Conservation (phyloP, 2,329 filamentous ascomycete genomes). For the Phyllosticta ampelicida region DNA sequence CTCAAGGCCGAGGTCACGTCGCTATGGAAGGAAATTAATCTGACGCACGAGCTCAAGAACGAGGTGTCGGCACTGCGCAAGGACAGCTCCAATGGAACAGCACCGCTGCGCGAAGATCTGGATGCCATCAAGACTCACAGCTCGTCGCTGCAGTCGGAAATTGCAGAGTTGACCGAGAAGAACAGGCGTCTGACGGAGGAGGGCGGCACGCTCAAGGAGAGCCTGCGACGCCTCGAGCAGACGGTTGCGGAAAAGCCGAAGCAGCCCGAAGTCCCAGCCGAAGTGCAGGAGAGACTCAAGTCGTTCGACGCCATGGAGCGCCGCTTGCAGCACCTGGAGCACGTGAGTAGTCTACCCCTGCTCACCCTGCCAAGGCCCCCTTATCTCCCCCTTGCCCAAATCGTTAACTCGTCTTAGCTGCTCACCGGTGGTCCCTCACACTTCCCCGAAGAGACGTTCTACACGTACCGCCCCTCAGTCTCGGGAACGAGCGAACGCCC, state of each 20-base stretch:
- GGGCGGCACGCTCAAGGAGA: not conserved
- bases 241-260: not conserved
- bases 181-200: not conserved
- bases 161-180: not conserved
- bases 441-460: not conserved
- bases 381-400: not conserved
- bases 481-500: not conserved
- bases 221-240: not conserved
- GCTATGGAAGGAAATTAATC: not conserved
- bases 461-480: not conserved
- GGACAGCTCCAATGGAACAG: not conserved
- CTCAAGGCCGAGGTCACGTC: not conserved
- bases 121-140: not conserved
- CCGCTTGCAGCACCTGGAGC: not conserved
- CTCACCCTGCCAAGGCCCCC: not conserved
- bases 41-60: not conserved
- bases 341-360: not conserved
- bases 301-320: not conserved
- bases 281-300: not conserved
- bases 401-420: not conserved
- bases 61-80: not conserved
- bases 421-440: not conserved
- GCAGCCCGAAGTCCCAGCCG: not conserved
- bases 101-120: not conserved
- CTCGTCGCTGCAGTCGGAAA: not conserved